Percentiles rank a stretch among this genome's conserved stretches.
Evolutionary conservation across 148 eudicot genomes (phyloP).

Genomic region (Persicaria maculosa): DNA sequence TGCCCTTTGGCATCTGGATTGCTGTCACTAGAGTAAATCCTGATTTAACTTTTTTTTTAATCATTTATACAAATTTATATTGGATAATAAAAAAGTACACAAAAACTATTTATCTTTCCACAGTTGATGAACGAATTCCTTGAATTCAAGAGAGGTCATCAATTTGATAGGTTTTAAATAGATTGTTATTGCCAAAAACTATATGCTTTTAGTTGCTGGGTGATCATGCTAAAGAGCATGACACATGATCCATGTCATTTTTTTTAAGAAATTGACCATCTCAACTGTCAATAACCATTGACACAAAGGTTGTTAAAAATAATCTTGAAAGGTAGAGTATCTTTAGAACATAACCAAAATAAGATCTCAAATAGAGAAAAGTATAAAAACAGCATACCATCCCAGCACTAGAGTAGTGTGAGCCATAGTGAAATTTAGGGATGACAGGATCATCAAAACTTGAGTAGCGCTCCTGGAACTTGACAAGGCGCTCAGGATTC

Average conservation of each 20-base stretch:
- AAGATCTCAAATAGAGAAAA: background rate
- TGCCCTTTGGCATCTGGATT: too few relatives aligned
- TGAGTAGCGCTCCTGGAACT: slow-evolving; percentile 91
- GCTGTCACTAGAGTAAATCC: too few relatives aligned
- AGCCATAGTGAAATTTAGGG: slow-evolving; percentile 97
- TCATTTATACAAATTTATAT: too few relatives aligned
- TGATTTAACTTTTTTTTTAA: too few relatives aligned
- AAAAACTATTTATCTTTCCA: background rate
- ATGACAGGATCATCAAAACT: slow-evolving; percentile 88
- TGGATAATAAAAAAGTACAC: too few relatives aligned
- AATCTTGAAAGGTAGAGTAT: background rate
- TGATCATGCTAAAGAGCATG: background rate
- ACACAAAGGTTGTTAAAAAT: background rate
- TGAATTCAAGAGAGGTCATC: background rate
- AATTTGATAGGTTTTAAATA: background rate
- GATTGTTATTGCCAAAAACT: background rate
- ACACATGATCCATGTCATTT: background rate
- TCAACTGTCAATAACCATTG: background rate
- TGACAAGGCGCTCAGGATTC: slow-evolving; percentile 71
- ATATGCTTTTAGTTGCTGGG: background rate
- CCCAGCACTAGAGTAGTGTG: slow-evolving; percentile 98
- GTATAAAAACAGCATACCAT: slow-evolving; percentile 45
- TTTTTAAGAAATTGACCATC: background rate
- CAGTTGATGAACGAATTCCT: background rate
- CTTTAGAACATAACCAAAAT: background rate